phyloP scores from a whole-genome alignment of 2,329 filamentous ascomycete genomes.

The Neoascochyta sp. region DNA sequence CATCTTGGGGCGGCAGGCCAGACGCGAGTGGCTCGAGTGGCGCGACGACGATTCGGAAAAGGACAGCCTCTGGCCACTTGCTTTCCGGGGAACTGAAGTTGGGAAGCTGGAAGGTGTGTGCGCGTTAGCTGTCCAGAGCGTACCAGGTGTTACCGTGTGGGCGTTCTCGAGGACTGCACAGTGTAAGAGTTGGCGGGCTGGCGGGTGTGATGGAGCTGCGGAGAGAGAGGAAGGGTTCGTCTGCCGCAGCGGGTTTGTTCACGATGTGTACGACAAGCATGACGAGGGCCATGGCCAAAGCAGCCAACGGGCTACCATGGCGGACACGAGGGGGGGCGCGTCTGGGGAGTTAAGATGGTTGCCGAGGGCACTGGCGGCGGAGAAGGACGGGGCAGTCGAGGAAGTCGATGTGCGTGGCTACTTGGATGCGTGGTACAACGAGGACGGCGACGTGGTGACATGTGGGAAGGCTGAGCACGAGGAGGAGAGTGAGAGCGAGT shows the following conservation, averaged over 20 bases:
- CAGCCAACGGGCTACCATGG: too few species aligned
- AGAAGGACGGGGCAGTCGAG: conserved; percentile 29
- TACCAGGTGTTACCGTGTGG: conserved; percentile 49
- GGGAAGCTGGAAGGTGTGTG: conserved; percentile 46
- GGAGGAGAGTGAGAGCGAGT: too few species aligned
- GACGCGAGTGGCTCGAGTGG: conserved; percentile 33
- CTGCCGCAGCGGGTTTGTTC: conserved; percentile 25
- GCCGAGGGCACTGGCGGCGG: conserved; percentile 22
- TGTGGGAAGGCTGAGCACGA: too few species aligned
- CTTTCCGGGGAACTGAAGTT: conserved; percentile 50
- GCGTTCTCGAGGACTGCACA: conserved; percentile 47
- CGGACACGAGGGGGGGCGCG: too few species aligned
- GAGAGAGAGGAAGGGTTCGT: conserved; percentile 11
- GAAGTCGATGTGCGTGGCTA: conserved; percentile 24
- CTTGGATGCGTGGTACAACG: conserved; percentile 28
- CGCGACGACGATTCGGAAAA: conserved; percentile 14
- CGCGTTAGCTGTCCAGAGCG: conserved; percentile 50
- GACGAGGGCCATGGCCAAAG: too few species aligned
- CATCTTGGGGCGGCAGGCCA: too few species aligned
- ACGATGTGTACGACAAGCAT: conserved; percentile 6
- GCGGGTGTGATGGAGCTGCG: conserved; percentile 17
- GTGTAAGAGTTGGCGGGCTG: conserved; percentile 48
- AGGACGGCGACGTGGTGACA: conserved; percentile 25
- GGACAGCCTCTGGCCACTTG: conserved; percentile 45
- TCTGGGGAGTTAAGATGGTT: conserved; percentile 14